A percentile compares a stretch with the other conserved stretches of the same genome.
phyloP scores from a whole-genome alignment of 169 alveolate species.

The Besnoitia besnoiti region DNA sequence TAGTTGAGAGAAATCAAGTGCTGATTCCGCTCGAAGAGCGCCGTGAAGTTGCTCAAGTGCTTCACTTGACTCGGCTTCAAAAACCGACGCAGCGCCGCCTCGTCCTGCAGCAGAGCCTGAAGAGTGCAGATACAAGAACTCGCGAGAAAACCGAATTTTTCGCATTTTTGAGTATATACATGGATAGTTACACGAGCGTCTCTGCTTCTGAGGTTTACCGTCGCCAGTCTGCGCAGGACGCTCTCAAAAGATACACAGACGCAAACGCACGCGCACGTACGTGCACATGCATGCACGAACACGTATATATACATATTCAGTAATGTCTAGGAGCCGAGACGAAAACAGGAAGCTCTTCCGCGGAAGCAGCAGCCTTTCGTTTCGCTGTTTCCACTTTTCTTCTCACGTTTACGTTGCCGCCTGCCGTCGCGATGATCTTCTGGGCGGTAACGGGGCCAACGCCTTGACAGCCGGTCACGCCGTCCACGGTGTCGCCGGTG shows the following conservation, averaged over 20 bases:
- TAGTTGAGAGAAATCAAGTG: neutral
- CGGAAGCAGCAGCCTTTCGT: neutral
- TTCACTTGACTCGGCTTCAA: constrained; percentile 5
- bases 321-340: no score
- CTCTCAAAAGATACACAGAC: no score
- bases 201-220: neutral
- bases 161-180: neutral
- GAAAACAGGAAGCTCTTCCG: neutral
- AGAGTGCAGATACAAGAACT: neutral
- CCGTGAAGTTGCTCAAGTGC: neutral
- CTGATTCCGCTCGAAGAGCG: constrained; percentile 17
- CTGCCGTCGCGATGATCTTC: neutral
- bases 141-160: neutral
- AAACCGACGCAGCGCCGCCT: neutral
- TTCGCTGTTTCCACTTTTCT: neutral
- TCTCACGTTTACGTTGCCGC: neutral
- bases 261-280: neutral
- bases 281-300: neutral
- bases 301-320: neutral
- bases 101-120: neutral
- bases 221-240: neutral
- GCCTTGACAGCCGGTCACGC: neutral
- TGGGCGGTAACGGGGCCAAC: constrained; percentile 9
- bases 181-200: neutral
- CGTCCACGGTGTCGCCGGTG: constrained; percentile 9